Evolutionary conservation across 78 protist genomes (phyloP).

Genomic region (Dictyostelium citrinum): DNA sequence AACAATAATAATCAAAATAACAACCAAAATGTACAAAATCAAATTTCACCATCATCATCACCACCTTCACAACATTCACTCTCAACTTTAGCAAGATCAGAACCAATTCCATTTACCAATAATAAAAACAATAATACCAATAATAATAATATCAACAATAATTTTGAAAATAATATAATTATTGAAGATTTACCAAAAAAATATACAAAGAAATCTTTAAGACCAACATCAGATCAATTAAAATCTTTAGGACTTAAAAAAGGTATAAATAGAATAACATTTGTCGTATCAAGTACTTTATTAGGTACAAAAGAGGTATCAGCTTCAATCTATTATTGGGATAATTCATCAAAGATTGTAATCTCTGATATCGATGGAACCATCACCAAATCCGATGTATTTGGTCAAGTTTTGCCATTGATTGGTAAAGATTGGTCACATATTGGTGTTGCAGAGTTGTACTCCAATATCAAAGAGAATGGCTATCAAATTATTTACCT

Average conservation of each 20-base stretch:
- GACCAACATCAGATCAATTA: slow-evolving; percentile 77
- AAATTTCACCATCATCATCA: neutral
- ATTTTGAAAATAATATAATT: neutral
- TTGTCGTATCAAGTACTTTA: slow-evolving; percentile 80
- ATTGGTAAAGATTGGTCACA: slow-evolving; percentile 98
- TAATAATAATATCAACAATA: neutral
- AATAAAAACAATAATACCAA: neutral
- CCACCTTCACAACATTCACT: neutral
- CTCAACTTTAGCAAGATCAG: neutral
- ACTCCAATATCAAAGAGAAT: slow-evolving; percentile 85
- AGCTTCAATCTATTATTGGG: slow-evolving; percentile 87
- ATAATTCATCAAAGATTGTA: slow-evolving; percentile 82
- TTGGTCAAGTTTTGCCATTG: slow-evolving; percentile 94
- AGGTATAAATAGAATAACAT: slow-evolving; percentile 89
- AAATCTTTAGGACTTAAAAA: slow-evolving; percentile 77
- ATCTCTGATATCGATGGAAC: slow-evolving; percentile 97
- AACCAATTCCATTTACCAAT: neutral
- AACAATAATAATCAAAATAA: neutral
- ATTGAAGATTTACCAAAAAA: slow-evolving; percentile 4
- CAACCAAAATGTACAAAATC: slow-evolving; percentile 1
- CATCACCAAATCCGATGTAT: slow-evolving; percentile 94
- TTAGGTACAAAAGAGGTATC: slow-evolving; percentile 82
- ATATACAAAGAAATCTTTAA: slow-evolving; percentile 56
- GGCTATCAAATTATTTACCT: slow-evolving; percentile 94
- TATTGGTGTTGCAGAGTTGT: slow-evolving; percentile 91